Conservation (phyloP, 495 filamentous ascomycete genomes). For the Tuber melanosporum region DNA sequence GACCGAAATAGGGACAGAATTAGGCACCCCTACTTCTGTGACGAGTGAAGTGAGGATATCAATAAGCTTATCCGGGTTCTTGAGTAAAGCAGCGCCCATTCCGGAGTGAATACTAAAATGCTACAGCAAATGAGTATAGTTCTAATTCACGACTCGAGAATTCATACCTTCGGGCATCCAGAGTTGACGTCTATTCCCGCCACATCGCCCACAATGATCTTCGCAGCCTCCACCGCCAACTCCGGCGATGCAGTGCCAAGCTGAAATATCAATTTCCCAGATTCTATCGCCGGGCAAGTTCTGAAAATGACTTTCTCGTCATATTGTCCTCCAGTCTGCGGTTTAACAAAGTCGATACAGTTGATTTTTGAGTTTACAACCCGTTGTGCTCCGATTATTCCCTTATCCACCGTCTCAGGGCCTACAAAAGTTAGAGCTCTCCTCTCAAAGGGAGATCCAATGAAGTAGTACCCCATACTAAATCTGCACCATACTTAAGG, state of each 20-base stretch:
- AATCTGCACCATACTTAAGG: constrained; percentile 88
- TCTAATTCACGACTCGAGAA: background rate
- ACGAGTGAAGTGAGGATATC: constrained; percentile 77
- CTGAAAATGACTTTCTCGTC: constrained; percentile 61
- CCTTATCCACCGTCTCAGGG: constrained; percentile 85
- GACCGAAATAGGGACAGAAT: constrained; percentile 83
- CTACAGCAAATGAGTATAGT: constrained; percentile 22
- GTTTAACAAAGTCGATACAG: constrained; percentile 69
- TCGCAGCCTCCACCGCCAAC: constrained; percentile 73
- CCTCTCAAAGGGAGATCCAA: constrained; percentile 10
- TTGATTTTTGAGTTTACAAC: constrained; percentile 64
- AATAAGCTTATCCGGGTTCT: constrained; percentile 72
- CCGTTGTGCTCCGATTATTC: constrained; percentile 77
- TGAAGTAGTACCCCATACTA: constrained; percentile 71
- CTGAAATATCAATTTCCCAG: constrained; percentile 73
- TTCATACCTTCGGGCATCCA: constrained; percentile 70
- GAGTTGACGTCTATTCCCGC: constrained; percentile 94
- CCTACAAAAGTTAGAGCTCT: constrained; percentile 46
- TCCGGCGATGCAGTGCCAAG: constrained; percentile 77
- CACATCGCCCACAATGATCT: constrained; percentile 75
- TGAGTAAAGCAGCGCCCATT: constrained; percentile 88
- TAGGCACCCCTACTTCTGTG: constrained; percentile 62
- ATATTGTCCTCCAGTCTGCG: constrained; percentile 47
- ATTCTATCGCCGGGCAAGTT: constrained; percentile 68
- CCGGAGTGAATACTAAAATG: constrained; percentile 85